These are phyloP conservation scores for Nitzschia palea DNA, from an alignment of 108 stramenopile genomes.

Conservation along the genomic window DNA sequence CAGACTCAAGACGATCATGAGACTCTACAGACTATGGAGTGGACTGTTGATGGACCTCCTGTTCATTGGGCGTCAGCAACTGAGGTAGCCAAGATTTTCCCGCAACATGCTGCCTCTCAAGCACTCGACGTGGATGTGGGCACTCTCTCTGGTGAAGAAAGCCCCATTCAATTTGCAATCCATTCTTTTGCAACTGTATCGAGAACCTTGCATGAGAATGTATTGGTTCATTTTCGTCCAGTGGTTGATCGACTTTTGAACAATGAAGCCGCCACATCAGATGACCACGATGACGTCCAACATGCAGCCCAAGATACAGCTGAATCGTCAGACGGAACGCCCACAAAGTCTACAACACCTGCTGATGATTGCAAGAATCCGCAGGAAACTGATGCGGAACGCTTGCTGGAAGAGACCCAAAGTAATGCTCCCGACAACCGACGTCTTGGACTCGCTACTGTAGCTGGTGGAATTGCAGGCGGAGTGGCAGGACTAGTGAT, in stretches of 20 bases:
- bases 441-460: slow-evolving; percentile 40
- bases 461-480: slow-evolving; percentile 61
- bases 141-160: neutral
- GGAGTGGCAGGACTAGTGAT: slow-evolving; percentile 59
- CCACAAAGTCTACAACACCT: neutral
- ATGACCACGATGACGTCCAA: neutral
- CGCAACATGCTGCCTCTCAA: slow-evolving; percentile 6
- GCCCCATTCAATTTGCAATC: slow-evolving; percentile 33
- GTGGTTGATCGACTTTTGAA: neutral
- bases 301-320: too few relatives aligned
- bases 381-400: slow-evolving; percentile 1
- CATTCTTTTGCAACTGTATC: slow-evolving; percentile 49
- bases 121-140: slow-evolving; percentile 8
- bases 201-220: slow-evolving; percentile 52
- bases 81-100: neutral
- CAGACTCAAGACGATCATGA: neutral
- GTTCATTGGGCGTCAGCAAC: slow-evolving; percentile 29
- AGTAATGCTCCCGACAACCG: slow-evolving; percentile 1
- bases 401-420: slow-evolving; percentile 10
- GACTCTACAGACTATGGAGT: slow-evolving; percentile 2
- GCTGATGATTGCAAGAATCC: neutral
- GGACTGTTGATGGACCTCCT: slow-evolving; percentile 37
- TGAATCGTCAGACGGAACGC: neutral
- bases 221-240: slow-evolving; percentile 29
- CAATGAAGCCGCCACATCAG: neutral